Percentiles rank a stretch among this genome's conserved stretches.
Evolutionary conservation across 2,329 filamentous ascomycete species (phyloP).

Genomic region (Blastomyces silverae): DNA sequence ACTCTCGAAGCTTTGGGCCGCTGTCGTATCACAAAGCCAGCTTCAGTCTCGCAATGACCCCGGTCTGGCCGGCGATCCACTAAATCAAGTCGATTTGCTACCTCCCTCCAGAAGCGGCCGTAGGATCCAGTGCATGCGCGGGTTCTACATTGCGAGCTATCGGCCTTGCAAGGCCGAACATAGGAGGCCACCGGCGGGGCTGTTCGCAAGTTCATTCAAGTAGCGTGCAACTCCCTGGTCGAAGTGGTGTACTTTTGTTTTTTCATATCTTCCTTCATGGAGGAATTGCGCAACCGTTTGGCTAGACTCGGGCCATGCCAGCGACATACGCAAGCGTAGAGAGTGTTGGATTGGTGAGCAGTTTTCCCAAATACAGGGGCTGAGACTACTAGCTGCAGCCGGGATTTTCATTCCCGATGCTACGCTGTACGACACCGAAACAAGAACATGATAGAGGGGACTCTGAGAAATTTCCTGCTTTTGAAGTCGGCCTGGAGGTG

Average conservation of each 20-base stretch:
- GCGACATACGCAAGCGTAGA: background rate
- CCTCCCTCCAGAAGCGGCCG: background rate
- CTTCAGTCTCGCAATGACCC: background rate
- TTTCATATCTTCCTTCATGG: background rate
- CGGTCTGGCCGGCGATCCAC: background rate
- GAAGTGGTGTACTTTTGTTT: background rate
- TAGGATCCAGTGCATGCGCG: background rate
- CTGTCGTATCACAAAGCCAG: background rate
- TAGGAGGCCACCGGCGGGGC: background rate
- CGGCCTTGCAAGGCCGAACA: background rate
- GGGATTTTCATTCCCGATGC: background rate
- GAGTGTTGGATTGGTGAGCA: background rate
- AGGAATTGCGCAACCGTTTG: background rate
- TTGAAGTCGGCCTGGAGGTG: background rate
- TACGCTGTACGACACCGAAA: conserved; percentile 8
- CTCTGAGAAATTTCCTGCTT: background rate
- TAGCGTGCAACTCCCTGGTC: background rate
- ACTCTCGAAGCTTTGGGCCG: background rate
- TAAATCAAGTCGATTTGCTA: background rate
- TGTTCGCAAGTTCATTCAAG: background rate
- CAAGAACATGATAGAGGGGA: conserved; percentile 1
- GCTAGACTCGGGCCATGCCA: background rate
- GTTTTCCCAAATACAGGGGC: background rate
- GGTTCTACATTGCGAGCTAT: background rate
- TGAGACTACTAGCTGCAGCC: background rate